These are phyloP conservation scores for Suhomyces bribrorum DNA, from an alignment of 1,139 yeast genomes.

Conservation along the genomic window DNA sequence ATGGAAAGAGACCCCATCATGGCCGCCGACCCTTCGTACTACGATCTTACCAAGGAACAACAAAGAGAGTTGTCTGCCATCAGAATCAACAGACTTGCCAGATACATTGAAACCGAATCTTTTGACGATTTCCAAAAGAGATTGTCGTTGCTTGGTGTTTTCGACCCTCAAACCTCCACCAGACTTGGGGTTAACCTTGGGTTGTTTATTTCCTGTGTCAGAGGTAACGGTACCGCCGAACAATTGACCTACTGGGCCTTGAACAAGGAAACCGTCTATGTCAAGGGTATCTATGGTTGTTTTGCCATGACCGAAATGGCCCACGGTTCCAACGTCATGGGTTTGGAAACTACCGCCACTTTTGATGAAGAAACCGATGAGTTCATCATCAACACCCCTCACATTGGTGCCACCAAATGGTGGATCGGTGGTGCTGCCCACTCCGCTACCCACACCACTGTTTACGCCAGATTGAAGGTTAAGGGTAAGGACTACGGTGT, in stretches of 20 bases:
- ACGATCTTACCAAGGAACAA: conserved; percentile 39
- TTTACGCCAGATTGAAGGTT: conserved; percentile 47
- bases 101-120: conserved; percentile 41
- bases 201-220: conserved; percentile 30
- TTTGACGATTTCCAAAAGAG: conserved; percentile 41
- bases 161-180: conserved; percentile 33
- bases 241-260: conserved; percentile 46
- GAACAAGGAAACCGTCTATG: conserved; percentile 36
- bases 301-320: conserved; percentile 54
- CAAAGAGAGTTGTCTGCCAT: conserved; percentile 39
- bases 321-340: conserved; percentile 50
- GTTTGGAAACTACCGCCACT: conserved; percentile 50
- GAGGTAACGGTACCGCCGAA: conserved; percentile 35
- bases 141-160: conserved; percentile 31
- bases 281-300: conserved; percentile 47
- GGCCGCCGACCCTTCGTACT: conserved; percentile 34
- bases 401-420: conserved; percentile 54
- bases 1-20: conserved; percentile 49
- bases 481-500: conserved; percentile 50
- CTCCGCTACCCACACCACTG: conserved; percentile 47
- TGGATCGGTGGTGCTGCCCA: conserved; percentile 57
- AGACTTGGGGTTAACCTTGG: conserved; percentile 34
- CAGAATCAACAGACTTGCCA: conserved; percentile 39
- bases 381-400: conserved; percentile 49
- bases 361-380: conserved; percentile 43